Base-by-base conservation (phyloP, 495 filamentous ascomycete genomes). In the Tuber brumale region DNA sequence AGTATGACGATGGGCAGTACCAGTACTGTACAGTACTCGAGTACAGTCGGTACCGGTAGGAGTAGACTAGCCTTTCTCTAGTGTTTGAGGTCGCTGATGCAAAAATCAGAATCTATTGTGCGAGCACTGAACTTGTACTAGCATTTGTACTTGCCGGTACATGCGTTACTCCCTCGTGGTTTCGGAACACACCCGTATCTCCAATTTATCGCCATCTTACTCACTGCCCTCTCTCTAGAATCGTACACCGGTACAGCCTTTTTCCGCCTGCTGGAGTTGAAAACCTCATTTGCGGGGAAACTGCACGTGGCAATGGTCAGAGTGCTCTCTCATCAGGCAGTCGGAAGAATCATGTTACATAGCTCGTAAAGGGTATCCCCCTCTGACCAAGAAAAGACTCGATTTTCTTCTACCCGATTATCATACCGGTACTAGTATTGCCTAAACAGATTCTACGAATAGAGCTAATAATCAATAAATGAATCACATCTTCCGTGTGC, bases 251-350 rank as follows among this genome's bases (percentile, higher is more conserved):
- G n/a, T 66, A n/a, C 27, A 31, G 16, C 57, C 3, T 14, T 66
- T 66, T 66, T 61, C 51, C 51, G 51, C 51, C 51, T 61, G n/a
- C 51, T 31, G 8, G n/a, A 61, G n/a, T 61, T 16, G 57, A 16
- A 66, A 31, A 66, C 57, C 27, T 66, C 57, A n/a, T 66, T 66
- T 66, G 57, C 57, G 57, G 57, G 57, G 57, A 66, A 66, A 66
- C 10, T 66, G 57, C 57, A 66, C 57, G 57, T 66, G 57, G 51
- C 57, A 16, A 66, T 31, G 10, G 27, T 66, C 14, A 27, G 27
- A 18, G 57, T 66, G 57, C 57, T 31, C 27, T 31, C 57, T n/a
- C 9, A 18, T 66, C 27, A 12, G 57, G 27, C 48, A 57, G 48
- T n/a, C 48, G 23, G 23, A 57, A n/a, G 48, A 57, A 57, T 57